phyloP scores from a whole-genome alignment of 2,329 filamentous ascomycete genomes.

The Setomelanomma holmii region DNA sequence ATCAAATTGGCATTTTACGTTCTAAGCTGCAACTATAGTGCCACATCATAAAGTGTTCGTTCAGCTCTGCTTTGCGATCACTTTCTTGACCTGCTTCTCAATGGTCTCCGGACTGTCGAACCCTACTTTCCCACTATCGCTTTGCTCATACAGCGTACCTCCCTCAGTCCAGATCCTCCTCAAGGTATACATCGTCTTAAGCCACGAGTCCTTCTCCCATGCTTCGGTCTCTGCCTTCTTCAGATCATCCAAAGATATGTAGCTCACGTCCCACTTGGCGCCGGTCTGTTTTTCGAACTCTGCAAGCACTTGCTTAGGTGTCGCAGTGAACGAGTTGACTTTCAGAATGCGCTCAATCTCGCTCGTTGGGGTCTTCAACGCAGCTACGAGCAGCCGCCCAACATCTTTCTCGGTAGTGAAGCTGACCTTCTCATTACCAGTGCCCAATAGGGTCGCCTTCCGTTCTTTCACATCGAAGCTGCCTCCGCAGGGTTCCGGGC shows the following conservation, averaged over 20 bases:
- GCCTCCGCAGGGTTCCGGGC: constrained; percentile 55
- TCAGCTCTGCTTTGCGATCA: constrained; percentile 15
- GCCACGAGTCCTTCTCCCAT: constrained; percentile 62
- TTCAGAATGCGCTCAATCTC: constrained; percentile 64
- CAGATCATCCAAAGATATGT: constrained; percentile 63
- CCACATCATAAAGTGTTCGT: too few species aligned
- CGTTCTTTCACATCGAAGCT: constrained; percentile 65
- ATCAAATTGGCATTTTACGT: too few species aligned
- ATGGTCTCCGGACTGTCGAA: constrained; percentile 59
- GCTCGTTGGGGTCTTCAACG: constrained; percentile 61
- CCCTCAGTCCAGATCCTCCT: constrained; percentile 76
- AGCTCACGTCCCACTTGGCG: constrained; percentile 61
- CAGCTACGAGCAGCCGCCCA: constrained; percentile 69
- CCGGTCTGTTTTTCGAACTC: constrained; percentile 73
- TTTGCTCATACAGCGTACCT: constrained; percentile 72
- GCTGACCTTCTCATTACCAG: constrained; percentile 67
- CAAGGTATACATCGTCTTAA: constrained; percentile 66
- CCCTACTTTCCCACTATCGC: constrained; percentile 68
- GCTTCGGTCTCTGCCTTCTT: constrained; percentile 64
- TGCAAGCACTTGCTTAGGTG: constrained; percentile 66
- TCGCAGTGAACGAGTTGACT: constrained; percentile 75
- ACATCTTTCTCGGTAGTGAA: constrained; percentile 77
- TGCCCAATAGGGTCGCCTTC: constrained; percentile 67
- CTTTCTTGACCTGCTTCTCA: constrained; percentile 52
- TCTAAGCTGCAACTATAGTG: too few species aligned